Conservation (phyloP, 345 rosid species). For the Anacardium occidentale region DNA sequence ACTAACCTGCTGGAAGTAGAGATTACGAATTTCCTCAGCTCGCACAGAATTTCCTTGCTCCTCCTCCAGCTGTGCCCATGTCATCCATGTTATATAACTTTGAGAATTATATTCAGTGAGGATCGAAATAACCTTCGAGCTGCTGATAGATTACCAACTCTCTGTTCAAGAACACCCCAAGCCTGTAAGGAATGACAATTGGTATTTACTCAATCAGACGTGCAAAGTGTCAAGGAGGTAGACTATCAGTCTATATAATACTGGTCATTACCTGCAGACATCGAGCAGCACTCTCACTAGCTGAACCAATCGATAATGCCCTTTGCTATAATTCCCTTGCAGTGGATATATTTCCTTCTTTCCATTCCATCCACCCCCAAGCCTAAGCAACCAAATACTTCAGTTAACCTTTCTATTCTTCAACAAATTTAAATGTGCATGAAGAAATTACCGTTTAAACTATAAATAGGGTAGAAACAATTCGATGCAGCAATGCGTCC, state of each 20-base stretch:
- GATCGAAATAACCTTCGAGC: conserved; percentile 89
- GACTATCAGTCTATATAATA: not conserved
- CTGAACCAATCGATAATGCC: conserved; percentile 70
- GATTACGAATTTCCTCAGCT: conserved; percentile 91
- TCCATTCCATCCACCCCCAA: conserved; percentile 99
- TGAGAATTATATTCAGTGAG: conserved; percentile 75
- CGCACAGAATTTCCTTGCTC: conserved; percentile 88
- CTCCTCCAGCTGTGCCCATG: conserved; percentile 96
- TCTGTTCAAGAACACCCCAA: conserved; percentile 96
- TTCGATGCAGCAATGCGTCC: not conserved
- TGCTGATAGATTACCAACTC: conserved; percentile 78
- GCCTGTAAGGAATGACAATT: conserved; percentile 45
- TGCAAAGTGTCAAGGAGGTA: not conserved
- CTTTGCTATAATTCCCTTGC: conserved; percentile 82
- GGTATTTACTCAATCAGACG: not conserved
- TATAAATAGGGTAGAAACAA: not conserved
- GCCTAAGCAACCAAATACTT: conserved; percentile 50
- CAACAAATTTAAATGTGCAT: not conserved
- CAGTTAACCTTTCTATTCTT: conserved; percentile 15
- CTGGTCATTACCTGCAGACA: conserved; percentile 69
- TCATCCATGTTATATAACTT: conserved; percentile 96
- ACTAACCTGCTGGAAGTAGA: conserved; percentile 92
- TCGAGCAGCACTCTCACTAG: conserved; percentile 84
- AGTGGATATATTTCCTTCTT: conserved; percentile 76
- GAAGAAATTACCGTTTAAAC: not conserved